Evolutionary conservation across 441 rosid genomes (phyloP).

Genomic region (Melastoma candidum): DNA sequence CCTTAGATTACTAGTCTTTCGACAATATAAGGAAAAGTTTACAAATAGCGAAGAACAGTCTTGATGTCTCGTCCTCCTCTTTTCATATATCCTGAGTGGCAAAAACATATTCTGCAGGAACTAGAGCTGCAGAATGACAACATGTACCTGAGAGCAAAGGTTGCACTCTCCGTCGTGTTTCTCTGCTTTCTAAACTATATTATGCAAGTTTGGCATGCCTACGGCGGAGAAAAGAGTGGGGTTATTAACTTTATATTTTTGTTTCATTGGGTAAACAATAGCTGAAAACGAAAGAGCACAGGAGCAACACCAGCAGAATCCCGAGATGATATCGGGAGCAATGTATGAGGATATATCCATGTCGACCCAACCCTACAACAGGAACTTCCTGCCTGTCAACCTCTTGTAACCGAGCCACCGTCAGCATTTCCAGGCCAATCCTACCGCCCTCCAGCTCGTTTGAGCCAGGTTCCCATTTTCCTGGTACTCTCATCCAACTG

Average conservation of each 20-base stretch:
- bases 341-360: conserved; percentile 25
- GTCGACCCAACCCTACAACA: conserved; percentile 38
- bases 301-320: conserved; percentile 29
- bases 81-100: neutral
- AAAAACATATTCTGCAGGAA: conserved; percentile 36
- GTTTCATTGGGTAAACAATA: conserved; percentile 25
- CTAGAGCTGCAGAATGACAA: conserved; percentile 77
- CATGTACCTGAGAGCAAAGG: conserved; percentile 69
- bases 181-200: too few relatives aligned
- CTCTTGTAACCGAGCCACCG: conserved; percentile 46
- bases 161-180: conserved; percentile 12
- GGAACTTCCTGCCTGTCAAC: conserved; percentile 50
- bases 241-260: conserved; percentile 1
- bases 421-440: conserved; percentile 46
- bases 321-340: conserved; percentile 24
- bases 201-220: neutral
- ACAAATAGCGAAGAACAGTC: too few relatives aligned
- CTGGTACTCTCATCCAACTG: too few relatives aligned
- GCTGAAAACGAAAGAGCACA: conserved; percentile 48
- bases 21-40: too few relatives aligned
- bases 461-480: conserved; percentile 16
- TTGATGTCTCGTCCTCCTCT: too few relatives aligned
- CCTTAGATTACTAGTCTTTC: too few relatives aligned
- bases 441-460: conserved; percentile 73
- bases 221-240: neutral